Conservation (phyloP, 495 filamentous ascomycete species). For the Lindgomyces ingoldianus region DNA sequence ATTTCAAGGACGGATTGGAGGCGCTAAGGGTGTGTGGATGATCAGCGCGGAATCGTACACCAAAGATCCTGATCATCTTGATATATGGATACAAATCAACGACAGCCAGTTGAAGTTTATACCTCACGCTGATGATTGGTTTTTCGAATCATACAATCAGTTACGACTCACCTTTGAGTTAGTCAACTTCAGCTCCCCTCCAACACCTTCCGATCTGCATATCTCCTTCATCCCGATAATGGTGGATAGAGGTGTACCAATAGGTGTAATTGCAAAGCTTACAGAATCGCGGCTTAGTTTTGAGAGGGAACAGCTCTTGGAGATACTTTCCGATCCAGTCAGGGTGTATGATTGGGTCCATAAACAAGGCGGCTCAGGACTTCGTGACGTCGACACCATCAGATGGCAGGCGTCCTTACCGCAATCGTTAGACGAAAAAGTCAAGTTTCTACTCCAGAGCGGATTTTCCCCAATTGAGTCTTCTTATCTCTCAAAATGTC, state of each 20-base stretch:
- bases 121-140: constrained; percentile 55
- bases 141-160: constrained; percentile 43
- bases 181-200: constrained; percentile 59
- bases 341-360: constrained; percentile 61
- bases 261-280: constrained; percentile 58
- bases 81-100: constrained; percentile 75
- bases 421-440: constrained; percentile 51
- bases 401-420: constrained; percentile 59
- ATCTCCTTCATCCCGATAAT: constrained; percentile 78
- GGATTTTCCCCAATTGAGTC: constrained; percentile 56
- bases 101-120: constrained; percentile 80
- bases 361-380: constrained; percentile 30
- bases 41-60: constrained; percentile 55
- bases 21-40: constrained; percentile 90
- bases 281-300: constrained; percentile 59
- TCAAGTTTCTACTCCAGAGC: constrained; percentile 55
- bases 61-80: constrained; percentile 43
- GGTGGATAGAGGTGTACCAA: constrained; percentile 61
- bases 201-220: constrained; percentile 68
- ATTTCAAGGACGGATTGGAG: constrained; percentile 79
- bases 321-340: constrained; percentile 53
- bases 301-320: constrained; percentile 62
- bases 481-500: constrained; percentile 58
- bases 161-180: constrained; percentile 75
- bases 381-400: constrained; percentile 35